Base-by-base conservation (phyloP, 306 rosid genomes). In the Macrotyloma uniflorum region DNA sequence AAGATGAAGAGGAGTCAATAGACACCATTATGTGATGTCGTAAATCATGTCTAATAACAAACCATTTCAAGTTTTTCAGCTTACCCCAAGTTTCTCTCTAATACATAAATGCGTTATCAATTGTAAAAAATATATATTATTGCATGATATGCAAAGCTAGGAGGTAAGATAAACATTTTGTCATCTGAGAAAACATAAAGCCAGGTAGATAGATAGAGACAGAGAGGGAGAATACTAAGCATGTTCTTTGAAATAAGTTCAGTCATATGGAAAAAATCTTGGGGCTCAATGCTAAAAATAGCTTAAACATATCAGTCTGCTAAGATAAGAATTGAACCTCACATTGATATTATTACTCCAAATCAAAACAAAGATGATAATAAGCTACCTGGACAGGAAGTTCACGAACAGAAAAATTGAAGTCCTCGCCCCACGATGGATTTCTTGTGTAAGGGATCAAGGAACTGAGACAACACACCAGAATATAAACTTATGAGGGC, bases 361-460 rank as follows among this genome's bases (percentile, higher is more conserved):
- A 22, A 74, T 62, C 72, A 32, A 63, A 74, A 67, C 58, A 43
- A 35, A 76, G 70, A 69, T 61, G 75, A 79, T 33, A 19, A 2
- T 49, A 70, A 70, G 74, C 65, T 80, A 95, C 98, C 98, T 92
- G 87, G 53, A 88, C 98, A 67, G 98, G 98, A 78, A 95, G 93
- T 87, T 95, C 96, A 62, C 91, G 96, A 55, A 89, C 98, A 67
- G 89, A 85, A 88, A 95, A 95, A 87, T 92, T 88, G 84, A 95
- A 95, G 83, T 92, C 98, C 88, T 95, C 98, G 2, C 98, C 98
- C 98, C 98, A 95, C 98, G 91, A 83, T 63, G 98, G 98, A 92
- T 95, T 95, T 90, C 98, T 92, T 78, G 97, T 92, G 86, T 97
- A 96, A 72, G 96, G 98, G 83, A 92, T 90, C 98, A 95, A 91